phyloP scores from a whole-genome alignment of 2,329 filamentous ascomycete genomes.

The Neonectria neomacrospora region DNA sequence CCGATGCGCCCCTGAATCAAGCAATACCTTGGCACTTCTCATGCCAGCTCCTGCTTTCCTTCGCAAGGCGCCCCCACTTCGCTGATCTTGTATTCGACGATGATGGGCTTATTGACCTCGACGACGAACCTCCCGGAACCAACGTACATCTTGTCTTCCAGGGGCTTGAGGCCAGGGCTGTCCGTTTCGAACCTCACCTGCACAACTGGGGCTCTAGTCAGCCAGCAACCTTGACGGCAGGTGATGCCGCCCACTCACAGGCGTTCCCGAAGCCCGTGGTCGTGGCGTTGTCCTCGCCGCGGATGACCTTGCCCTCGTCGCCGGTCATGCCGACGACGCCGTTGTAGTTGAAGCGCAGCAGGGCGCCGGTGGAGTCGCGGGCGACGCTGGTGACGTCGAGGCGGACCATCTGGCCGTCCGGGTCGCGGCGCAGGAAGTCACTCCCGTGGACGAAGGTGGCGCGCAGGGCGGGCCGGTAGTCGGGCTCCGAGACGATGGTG shows the following conservation, averaged over 20 bases:
- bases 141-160: conserved; percentile 55
- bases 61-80: conserved; percentile 48
- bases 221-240: not conserved
- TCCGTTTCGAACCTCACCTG: conserved; percentile 54
- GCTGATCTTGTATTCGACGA: conserved; percentile 58
- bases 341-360: conserved; percentile 52
- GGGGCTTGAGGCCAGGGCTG: conserved; percentile 46
- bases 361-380: conserved; percentile 46
- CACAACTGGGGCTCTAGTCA: conserved; percentile 45
- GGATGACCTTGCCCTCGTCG: conserved; percentile 49
- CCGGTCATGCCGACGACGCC: conserved; percentile 51
- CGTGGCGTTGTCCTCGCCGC: conserved; percentile 49
- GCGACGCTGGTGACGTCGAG: conserved; percentile 53
- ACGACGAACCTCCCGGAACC: conserved; percentile 55
- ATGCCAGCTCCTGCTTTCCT: conserved; percentile 17
- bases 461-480: conserved; percentile 50
- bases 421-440: conserved; percentile 55
- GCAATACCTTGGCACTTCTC: conserved; percentile 12
- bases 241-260: conserved; percentile 44
- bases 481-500: conserved; percentile 50
- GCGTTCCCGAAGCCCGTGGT: conserved; percentile 54
- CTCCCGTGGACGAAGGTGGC: conserved; percentile 53
- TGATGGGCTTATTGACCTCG: conserved; percentile 46
- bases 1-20: not conserved
- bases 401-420: conserved; percentile 50